Base-by-base conservation (phyloP, 148 eudicot genomes). In the Cornus controversa region DNA sequence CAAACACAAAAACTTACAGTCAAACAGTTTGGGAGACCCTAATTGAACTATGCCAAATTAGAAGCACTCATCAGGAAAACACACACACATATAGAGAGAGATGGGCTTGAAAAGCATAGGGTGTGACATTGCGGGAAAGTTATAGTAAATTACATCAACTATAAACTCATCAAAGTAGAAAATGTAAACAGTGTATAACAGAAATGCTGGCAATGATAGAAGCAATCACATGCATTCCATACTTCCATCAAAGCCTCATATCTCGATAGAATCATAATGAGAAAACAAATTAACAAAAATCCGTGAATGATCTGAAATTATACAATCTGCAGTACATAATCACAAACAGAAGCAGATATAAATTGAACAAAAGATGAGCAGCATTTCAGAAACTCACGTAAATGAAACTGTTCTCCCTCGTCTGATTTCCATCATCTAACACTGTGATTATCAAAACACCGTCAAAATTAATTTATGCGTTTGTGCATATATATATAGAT, bases 321-420 rank as follows among this genome's bases (percentile, higher is more conserved):
- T 15, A 68, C 23, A 53, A 28, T 68, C 34, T 29, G 31, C 29
- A 69, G 23, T 36, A 42, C 31, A 53, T 18, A 34, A 31, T 50
- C 53, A 22, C 66, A 77, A 26, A 8, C 31, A 14, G 8, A 14
- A 57, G 45, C 23, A 28, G 22, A 37, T 53, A 47, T 37, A 25
- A 81, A 81, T 27, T 53, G 13, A 25, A 42, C n/a, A 73, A 68
- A 65, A 18, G 22, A 62, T 31, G 10, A 78, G 23, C 40, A 20
- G 28, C 16, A 11, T 47, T 29, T 25, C 25, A 34, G 69, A 67
- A 66, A 90, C 97, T 93, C 81, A 95, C 99, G 79, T 95, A 95
- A 72, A 95, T 95, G 87, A 91, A 95, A 79, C 98, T 89, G 87
- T 89, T 90, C 15, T 95, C 99, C 88, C 84, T 91, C 1, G 90